Base-by-base conservation (phyloP, 2,329 filamentous ascomycete genomes). In the Exophiala alcalophila region DNA sequence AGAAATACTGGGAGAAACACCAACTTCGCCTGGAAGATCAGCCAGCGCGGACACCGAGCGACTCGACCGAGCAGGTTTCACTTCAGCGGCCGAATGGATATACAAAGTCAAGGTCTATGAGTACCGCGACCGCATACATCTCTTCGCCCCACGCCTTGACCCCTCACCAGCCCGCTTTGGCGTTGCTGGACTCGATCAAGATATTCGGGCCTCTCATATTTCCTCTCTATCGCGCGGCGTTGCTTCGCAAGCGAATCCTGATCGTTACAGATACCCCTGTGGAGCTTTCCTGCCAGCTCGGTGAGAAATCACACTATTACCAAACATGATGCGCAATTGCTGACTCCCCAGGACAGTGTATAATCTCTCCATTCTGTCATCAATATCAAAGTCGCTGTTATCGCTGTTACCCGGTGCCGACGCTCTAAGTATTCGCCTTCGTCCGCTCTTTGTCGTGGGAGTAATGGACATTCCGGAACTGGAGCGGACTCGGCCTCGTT, bases 181-280 rank as follows among this genome's bases (percentile, higher is more conserved):
- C 87, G 40, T 74, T 97, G 52, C 77, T 82, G 8, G 74, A 77
- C 23, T 79, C 95, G 50, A 67, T 97, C 31, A 82, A 92, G 54
- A 79, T 77, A 6, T 94, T 97, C 61, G 92, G 92, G 0, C 92
- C 92, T 1, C 72, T 98, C 42, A 80, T 97, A 36, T 98, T 96
- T 60, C 87, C 92, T 8, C 77, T 98, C 50, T 85, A 95, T 57
- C 81, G 92, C 56, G 88, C 89, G 30, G 88, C 90, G 5, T 68
- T 98, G 35, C 68, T 95, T 50, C 80, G 91, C 43, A 91, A 92
- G 67, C 80, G 92, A 44, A 91, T 98, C 42, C 67, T 98, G 37
- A 83, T 98, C 49, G 83, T 92, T 18, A 84, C 85, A 12, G 81
- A 90, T 62, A 83, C 90, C 8, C 92, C 92, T 1, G 88, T 98